Evolutionary conservation across 345 rosid genomes (phyloP), one percentile per base, ranked within the genome.

Genomic region (Erucastrum elatum): DNA sequence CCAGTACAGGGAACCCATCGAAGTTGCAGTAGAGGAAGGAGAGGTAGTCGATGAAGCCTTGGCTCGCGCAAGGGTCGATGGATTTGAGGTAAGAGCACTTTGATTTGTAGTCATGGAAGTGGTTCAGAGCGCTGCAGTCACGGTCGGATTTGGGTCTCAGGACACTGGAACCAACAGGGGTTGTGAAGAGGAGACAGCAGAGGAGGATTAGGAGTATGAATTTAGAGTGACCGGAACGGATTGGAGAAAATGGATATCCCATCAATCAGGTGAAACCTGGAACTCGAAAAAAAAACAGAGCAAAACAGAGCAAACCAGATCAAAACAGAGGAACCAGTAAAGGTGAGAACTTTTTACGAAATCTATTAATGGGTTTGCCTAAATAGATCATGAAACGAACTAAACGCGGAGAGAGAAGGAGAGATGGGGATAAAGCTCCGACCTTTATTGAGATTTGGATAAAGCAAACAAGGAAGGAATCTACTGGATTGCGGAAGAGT

Each of bases 21-120:
- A 83, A 91, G 68, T 84, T 86, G 76, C 99, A 94, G n/a, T 90
- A 92, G 80, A 86, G 91, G 27, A 94, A 84, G 34, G 87, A 80
- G 60, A 92, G 97, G 77, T 91, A 94, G 87, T 90, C 87, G 49
- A 94, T 85, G 79, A 91, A 91, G 56, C 99, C 99, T 82, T 91
- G 92, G 12, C 84, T 85, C 4, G 78, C 80, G 87, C 99, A 94
- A 1, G 81, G 88, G 1, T 67, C 68, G 26, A 88, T 84, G 1
- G 93, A 80, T 76, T 68, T 84, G 34, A 92, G 79, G 74, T 92
- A 94, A 59, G 56, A 9, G 60, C 99, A 94, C 84, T 83, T 89
- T 35, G 88, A 72, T 51, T 72, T 70, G 75, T 84, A 78, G 80
- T 88, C 94, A 0, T 71, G 74, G 0, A 81, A 81, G 75, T 81